Conservation (phyloP, 1,139 yeast genomes). For the Pichia kudriavzevii region DNA sequence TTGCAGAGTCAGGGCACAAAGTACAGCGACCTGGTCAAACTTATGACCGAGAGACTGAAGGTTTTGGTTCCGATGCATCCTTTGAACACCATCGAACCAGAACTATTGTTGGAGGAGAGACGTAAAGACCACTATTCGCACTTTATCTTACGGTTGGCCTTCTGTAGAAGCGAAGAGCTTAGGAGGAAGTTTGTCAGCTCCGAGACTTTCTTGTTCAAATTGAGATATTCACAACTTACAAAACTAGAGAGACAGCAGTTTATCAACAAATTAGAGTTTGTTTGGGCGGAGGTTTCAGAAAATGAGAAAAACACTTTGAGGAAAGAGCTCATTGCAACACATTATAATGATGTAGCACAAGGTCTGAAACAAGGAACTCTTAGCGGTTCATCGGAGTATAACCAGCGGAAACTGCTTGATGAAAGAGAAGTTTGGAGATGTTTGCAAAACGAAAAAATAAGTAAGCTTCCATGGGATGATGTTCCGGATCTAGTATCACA, state of each 20-base stretch:
- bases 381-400: conserved; percentile 6
- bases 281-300: conserved; percentile 62
- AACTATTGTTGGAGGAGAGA: conserved; percentile 41
- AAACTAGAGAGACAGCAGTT: conserved; percentile 67
- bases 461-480: conserved; percentile 80
- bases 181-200: conserved; percentile 70
- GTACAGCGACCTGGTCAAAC: conserved; percentile 55
- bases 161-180: conserved; percentile 83
- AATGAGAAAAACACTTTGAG: conserved; percentile 52
- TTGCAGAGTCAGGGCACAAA: conserved; percentile 59
- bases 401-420: conserved; percentile 7
- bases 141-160: conserved; percentile 77
- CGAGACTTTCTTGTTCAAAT: conserved; percentile 66
- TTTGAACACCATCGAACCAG: conserved; percentile 25
- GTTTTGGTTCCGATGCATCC: conserved; percentile 55
- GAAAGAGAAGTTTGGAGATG: conserved; percentile 22
- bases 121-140: conserved; percentile 90
- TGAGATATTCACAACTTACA: conserved; percentile 62
- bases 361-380: conserved; percentile 14
- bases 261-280: conserved; percentile 50
- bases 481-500: conserved; percentile 68
- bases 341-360: conserved; percentile 27
- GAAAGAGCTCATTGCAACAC: conserved; percentile 48
- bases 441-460: conserved; percentile 54
- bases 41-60: conserved; percentile 57